phyloP scores from a whole-genome alignment of 1,284 basidiomycete genomes.

The Agroathelia rolfsii region DNA sequence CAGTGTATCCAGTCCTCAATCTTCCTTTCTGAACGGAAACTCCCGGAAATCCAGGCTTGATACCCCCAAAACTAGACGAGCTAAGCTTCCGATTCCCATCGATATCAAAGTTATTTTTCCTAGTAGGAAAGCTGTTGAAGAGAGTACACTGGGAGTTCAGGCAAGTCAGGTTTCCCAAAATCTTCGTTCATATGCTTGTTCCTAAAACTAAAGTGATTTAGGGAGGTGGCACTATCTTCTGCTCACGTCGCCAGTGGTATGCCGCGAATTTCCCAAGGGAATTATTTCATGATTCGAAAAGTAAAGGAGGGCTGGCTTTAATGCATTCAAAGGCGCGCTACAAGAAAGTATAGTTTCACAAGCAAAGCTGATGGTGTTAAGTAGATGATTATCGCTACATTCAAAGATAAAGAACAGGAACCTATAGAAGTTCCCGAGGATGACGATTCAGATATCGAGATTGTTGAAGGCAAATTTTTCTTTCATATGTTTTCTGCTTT shows the following conservation, averaged over 20 bases:
- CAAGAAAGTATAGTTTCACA: no score
- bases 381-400: conserved; percentile 30
- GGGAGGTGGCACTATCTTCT: conserved; percentile 70
- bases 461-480: conserved; percentile 32
- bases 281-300: conserved; percentile 62
- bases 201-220: conserved; percentile 17
- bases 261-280: conserved; percentile 56
- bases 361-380: no score
- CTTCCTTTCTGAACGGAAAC: no score
- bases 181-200: conserved; percentile 3
- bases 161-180: conserved; percentile 23
- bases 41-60: no score
- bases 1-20: no score
- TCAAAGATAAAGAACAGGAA: conserved; percentile 16
- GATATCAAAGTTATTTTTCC: conserved; percentile 61
- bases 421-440: conserved; percentile 18
- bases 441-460: conserved; percentile 34
- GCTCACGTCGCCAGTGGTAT: conserved; percentile 55
- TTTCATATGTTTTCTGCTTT: no score
- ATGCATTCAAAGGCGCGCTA: conserved; percentile 71
- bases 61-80: conserved; percentile 38
- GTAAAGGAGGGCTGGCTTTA: conserved; percentile 57
- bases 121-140: conserved; percentile 47
- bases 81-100: conserved; percentile 48
- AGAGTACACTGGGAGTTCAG: conserved; percentile 46